Base-by-base conservation (phyloP, 164 flowering plant species). In the Stephania cephalantha region DNA sequence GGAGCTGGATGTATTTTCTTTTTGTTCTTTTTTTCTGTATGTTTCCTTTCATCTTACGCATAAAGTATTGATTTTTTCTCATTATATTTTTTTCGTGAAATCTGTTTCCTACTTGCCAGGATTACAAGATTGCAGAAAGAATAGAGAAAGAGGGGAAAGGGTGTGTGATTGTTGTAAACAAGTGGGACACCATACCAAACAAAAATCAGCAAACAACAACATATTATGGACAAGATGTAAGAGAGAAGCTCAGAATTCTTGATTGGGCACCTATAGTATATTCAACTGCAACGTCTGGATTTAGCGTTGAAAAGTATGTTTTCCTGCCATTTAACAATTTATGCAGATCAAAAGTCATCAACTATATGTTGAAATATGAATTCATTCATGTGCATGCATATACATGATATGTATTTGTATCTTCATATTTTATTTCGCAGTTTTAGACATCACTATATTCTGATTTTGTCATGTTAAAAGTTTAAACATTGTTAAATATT, bases 211-310 rank as follows among this genome's bases (percentile, higher is more conserved):
- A 96, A 77, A 90, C 98, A 30, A 88, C 97, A 72, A 78, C 82
- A 72, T 79, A 85, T 75, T 96, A 96, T 74, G 98, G 91, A 84
- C 88, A 94, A 78, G 99, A 96, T 88, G 97, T 96, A 44, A 87
- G 99, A 76, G 87, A 83, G 79, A 96, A 92, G 87, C 90, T 96
- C 22, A 95, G 97, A 1, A 74, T 66, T 80, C 97, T 96, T 80
- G 83, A 83, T 75, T 96, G 99, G 98, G 99, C 99, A 65, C 99
- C 99, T 73, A 86, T 96, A 78, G 99, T 92, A 73, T 96, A 96
- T 85, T 89, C 98, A 83, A 88, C 99, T 80, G 98, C 99, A 79
- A 83, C 87, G 76, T 78, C 85, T 76, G 97, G 92, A 67, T 83
- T 87, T 2, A 90, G 92, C 74, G 95, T 94, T 78, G 97, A 92